Conservation (phyloP, 768 basidiomycete species). For the Rhizopogon rudus region DNA sequence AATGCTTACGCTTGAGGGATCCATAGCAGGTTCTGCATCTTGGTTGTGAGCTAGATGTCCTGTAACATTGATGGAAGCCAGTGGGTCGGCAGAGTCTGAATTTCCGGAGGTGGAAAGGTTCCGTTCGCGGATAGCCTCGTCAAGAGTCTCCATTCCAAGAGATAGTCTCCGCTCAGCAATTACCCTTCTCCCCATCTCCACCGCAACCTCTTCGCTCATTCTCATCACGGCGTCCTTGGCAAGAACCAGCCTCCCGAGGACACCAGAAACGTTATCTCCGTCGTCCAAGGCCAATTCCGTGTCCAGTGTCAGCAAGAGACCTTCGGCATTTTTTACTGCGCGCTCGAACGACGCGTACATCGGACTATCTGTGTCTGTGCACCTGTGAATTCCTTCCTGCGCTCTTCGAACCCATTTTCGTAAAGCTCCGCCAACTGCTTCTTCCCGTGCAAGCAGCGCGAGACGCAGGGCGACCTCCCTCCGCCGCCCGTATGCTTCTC, state of each 20-base stretch:
- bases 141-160: neutral
- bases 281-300: constrained; percentile 22
- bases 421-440: constrained; percentile 49
- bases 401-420: constrained; percentile 51
- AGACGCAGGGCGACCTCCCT: constrained; percentile 67
- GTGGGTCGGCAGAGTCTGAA: neutral
- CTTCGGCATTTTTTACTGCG: constrained; percentile 30
- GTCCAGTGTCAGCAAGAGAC: constrained; percentile 30
- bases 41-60: neutral
- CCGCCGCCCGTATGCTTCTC: constrained; percentile 68
- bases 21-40: neutral
- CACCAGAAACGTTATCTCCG: constrained; percentile 30
- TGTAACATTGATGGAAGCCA: neutral
- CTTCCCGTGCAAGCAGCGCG: constrained; percentile 59
- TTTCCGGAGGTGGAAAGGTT: neutral
- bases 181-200: constrained; percentile 48
- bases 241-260: constrained; percentile 46
- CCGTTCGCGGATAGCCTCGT: neutral
- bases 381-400: constrained; percentile 35
- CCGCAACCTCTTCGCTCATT: constrained; percentile 53
- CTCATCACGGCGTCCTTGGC: constrained; percentile 46
- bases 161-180: constrained; percentile 13
- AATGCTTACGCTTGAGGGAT: neutral
- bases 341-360: constrained; percentile 22
- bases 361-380: constrained; percentile 17